Evolutionary conservation across 805 yeast species (phyloP).

Genomic region (Cephaloascus albidus): DNA sequence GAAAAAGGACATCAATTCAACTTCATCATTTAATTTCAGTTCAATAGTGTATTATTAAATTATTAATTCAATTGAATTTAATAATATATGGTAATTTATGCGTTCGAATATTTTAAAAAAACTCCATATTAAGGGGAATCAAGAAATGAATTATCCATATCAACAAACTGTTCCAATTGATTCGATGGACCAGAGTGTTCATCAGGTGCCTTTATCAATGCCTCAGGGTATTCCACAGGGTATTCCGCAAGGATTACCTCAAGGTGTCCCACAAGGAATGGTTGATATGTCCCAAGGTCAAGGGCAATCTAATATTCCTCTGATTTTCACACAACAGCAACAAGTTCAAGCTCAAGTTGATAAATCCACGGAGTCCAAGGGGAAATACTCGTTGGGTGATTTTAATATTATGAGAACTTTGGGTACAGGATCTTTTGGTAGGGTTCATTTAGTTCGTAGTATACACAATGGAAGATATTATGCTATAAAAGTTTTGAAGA

Average conservation of each 20-base stretch:
- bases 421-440: conserved; percentile 55
- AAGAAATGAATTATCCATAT: background rate
- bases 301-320: background rate
- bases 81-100: no score
- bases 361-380: conserved; percentile 37
- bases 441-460: conserved; percentile 50
- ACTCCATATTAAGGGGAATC: conserved; percentile 1
- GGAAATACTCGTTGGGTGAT: conserved; percentile 47
- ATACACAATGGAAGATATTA: conserved; percentile 51
- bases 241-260: no score
- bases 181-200: no score
- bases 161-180: no score
- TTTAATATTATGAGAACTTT: conserved; percentile 48
- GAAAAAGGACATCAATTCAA: no score
- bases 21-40: no score
- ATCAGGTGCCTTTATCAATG: no score
- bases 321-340: background rate
- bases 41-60: no score
- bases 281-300: conserved; percentile 1
- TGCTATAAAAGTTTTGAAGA: conserved; percentile 51
- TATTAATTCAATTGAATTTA: no score
- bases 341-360: background rate
- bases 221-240: no score
- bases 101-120: conserved; percentile 1
- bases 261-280: background rate